A percentile compares a stretch with the other conserved stretches of the same genome.
Conservation (phyloP, 73 alveolate genomes). For the Symbiodinium pilosum region DNA sequence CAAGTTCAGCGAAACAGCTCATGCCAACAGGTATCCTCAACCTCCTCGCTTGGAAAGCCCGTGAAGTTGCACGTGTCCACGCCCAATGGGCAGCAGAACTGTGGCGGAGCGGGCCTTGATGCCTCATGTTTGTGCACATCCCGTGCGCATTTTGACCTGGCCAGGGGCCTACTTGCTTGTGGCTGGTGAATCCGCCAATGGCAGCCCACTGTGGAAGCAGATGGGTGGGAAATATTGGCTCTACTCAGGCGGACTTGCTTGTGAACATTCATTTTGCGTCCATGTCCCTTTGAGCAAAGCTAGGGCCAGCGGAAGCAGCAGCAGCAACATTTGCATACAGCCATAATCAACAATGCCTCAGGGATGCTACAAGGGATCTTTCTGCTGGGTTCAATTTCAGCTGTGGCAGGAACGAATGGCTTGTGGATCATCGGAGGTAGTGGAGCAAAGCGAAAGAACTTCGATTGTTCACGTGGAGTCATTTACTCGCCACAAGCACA, state of each 20-base stretch:
- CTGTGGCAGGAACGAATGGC: slow-evolving; percentile 63
- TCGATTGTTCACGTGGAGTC: slow-evolving; percentile 70
- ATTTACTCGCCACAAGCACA: slow-evolving; percentile 48
- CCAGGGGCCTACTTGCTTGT: slow-evolving; percentile 60
- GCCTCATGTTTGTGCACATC: background rate
- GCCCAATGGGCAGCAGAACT: slow-evolving; percentile 88
- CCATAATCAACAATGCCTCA: too few species aligned
- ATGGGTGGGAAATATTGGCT: slow-evolving; percentile 89
- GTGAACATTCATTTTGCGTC: background rate
- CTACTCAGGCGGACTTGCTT: slow-evolving; percentile 29
- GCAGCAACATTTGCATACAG: too few species aligned
- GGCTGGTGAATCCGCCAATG: slow-evolving; percentile 62
- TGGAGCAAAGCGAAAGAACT: slow-evolving; percentile 76
- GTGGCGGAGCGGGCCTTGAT: slow-evolving; percentile 28
- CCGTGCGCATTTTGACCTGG: background rate
- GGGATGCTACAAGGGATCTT: background rate
- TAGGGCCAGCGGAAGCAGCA: too few species aligned
- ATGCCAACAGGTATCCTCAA: slow-evolving; percentile 27
- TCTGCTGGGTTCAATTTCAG: background rate
- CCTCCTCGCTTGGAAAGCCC: slow-evolving; percentile 51
- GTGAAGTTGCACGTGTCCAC: slow-evolving; percentile 52
- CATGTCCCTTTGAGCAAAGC: too few species aligned
- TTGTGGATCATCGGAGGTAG: slow-evolving; percentile 74
- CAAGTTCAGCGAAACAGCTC: background rate
- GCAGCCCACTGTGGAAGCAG: slow-evolving; percentile 87